Conservation (phyloP, 345 rosid species). For the Eucalyptus erythrocorys region DNA sequence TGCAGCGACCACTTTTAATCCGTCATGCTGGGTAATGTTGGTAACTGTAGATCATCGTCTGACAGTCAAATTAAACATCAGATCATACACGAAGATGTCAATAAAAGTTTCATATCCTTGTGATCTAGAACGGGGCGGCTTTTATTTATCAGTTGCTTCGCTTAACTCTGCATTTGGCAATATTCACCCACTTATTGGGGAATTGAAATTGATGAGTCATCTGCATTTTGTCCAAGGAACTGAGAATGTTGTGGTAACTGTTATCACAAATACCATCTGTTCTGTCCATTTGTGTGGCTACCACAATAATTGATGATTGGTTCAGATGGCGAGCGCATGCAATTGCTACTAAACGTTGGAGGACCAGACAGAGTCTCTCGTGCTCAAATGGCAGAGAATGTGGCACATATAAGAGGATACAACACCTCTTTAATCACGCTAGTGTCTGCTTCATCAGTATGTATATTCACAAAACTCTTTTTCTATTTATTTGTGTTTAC, state of each 20-base stretch:
- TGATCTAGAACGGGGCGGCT: background rate
- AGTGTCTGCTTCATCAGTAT: constrained; percentile 67
- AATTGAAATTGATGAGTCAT: background rate
- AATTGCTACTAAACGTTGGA: constrained; percentile 60
- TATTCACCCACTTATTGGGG: background rate
- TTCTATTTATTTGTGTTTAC: background rate
- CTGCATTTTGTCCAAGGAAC: background rate
- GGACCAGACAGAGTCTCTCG: constrained; percentile 85
- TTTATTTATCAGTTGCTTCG: background rate
- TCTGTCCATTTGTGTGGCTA: background rate
- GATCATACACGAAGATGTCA: background rate
- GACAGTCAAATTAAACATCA: background rate
- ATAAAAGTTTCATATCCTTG: background rate
- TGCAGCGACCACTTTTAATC: background rate
- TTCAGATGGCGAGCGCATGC: constrained; percentile 55
- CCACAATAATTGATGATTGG: background rate
- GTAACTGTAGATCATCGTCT: background rate
- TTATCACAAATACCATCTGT: background rate
- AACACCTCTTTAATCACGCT: constrained; percentile 42
- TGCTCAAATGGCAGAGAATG: constrained; percentile 81
- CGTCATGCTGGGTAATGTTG: background rate
- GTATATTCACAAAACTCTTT: background rate
- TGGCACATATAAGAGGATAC: constrained; percentile 59
- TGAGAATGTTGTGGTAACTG: background rate
- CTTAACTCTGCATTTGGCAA: background rate